Evolutionary conservation across 192 early-diverging fungal genomes (phyloP).

Genomic region (Backusella westeae): DNA sequence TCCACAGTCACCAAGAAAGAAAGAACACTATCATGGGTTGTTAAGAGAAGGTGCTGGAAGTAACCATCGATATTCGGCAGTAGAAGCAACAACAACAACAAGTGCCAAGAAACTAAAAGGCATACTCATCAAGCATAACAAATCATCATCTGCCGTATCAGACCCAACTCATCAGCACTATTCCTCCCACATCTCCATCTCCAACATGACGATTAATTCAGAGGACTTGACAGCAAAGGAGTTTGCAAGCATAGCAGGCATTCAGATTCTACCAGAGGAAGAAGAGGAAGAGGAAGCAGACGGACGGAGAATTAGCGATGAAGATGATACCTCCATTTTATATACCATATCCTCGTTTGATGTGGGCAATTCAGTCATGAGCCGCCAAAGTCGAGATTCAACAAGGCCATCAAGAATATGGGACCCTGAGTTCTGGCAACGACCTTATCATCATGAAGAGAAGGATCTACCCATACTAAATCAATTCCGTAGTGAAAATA

Average conservation of each 20-base stretch:
- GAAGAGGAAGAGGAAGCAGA: background rate
- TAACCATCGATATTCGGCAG: background rate
- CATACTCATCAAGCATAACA: background rate
- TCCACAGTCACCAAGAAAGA: background rate
- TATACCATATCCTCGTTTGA: background rate
- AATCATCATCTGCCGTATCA: background rate
- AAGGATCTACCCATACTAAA: background rate
- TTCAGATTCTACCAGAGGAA: conserved; percentile 19
- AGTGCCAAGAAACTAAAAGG: background rate
- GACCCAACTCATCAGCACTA: background rate
- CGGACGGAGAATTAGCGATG: background rate
- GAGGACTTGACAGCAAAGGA: conserved; percentile 29
- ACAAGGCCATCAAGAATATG: background rate
- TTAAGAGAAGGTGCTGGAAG: background rate
- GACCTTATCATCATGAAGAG: background rate
- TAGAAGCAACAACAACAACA: background rate
- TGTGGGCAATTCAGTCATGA: background rate
- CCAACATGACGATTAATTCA: conserved; percentile 24
- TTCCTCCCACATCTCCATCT: background rate
- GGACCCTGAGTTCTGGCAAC: background rate
- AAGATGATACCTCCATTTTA: background rate
- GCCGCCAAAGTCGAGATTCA: background rate
- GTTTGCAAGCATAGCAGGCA: conserved; percentile 31
- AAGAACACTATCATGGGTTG: background rate
- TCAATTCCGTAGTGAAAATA: background rate